A percentile compares a stretch with the other conserved stretches of the same genome.
Evolutionary conservation across 768 basidiomycete genomes (phyloP).

Genomic region (Leccinum sublutescens): DNA sequence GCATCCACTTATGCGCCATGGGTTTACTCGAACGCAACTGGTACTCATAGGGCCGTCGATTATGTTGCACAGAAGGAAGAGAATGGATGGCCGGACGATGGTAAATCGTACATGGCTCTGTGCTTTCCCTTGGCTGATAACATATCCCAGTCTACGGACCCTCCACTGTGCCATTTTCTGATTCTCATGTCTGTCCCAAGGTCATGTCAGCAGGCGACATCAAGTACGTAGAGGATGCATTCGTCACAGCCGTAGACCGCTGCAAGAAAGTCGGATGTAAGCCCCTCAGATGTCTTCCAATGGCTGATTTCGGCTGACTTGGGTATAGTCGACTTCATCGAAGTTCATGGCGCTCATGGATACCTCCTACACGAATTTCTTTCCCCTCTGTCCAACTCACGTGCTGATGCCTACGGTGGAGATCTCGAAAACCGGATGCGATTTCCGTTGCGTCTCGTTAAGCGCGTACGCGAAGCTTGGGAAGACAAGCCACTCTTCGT

Average conservation of each 20-base stretch:
- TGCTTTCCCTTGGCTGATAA: neutral
- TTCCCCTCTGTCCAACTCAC: constrained; percentile 72
- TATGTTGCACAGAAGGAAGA: constrained; percentile 48
- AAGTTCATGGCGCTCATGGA: constrained; percentile 72
- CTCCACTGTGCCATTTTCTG: constrained; percentile 53
- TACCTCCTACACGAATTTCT: constrained; percentile 62
- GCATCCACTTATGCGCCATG: constrained; percentile 70
- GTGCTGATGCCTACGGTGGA: constrained; percentile 73
- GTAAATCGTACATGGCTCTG: constrained; percentile 31
- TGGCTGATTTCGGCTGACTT: constrained; percentile 9
- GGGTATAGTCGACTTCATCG: constrained; percentile 62
- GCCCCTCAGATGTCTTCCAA: constrained; percentile 15
- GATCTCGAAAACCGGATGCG: constrained; percentile 71
- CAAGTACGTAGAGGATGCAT: constrained; percentile 57
- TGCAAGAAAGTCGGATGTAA: constrained; percentile 62
- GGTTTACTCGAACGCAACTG: constrained; percentile 43
- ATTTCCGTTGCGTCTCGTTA: constrained; percentile 57
- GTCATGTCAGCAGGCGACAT: constrained; percentile 57
- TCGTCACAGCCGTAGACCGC: constrained; percentile 50
- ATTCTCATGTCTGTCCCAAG: constrained; percentile 54
- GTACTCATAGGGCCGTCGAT: constrained; percentile 29
- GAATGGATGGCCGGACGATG: constrained; percentile 67
- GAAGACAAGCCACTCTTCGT: constrained; percentile 67
- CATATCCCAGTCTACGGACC: constrained; percentile 55
- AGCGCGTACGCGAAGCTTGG: constrained; percentile 56